Evolutionary conservation across 176 grass and related monocot species (phyloP), one percentile per base, ranked within the genome.

Genomic region (Carex parvula): DNA sequence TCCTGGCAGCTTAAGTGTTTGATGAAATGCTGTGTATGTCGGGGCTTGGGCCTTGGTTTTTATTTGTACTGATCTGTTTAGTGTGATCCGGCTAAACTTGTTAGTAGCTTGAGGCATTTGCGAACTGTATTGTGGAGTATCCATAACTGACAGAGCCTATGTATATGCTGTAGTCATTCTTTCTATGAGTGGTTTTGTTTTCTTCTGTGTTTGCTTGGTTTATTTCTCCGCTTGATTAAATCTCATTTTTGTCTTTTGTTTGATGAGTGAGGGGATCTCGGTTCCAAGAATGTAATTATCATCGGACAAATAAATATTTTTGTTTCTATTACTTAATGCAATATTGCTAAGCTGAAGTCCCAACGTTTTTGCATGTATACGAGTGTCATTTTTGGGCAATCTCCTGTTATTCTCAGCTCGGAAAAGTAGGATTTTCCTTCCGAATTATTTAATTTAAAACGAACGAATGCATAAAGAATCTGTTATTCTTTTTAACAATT

Each of bases 1-100:
- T 90, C 22, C 79, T 90, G 17, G 84, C 84, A 79, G 84, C 88
- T 52, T 90, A 61, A 86, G 73, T 48, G 72, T 79, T 85, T 16
- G 33, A 69, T 83, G 62, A 67, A 83, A 68, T 69, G 62, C 18
- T 55, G 7, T 30, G 18, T 22, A 44, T 16, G 15, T 54, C 6
- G 16, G 14, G 60, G 61, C 60, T 30, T 22, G 79, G 33, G 14
- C 41, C 60, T 30, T 22, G 79, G 33, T 15, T 74, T 57, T 32
- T 60, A 6, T 33, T 50, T 76, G 78, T 60, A 63, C 84, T 85
- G 53, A 85, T 85, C 9, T 85, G 56, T 42, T 42, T 42, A 61
- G 70, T 79, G 84, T 76, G 70, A 59, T 73, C 53, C 78, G 70
- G 54, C 29, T 85, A 17, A 58, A 77, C 55, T 69, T 70, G 52